Evolutionary conservation across 2,329 filamentous ascomycete species (phyloP).

Genomic region (Ceratocystis alfenasii): DNA sequence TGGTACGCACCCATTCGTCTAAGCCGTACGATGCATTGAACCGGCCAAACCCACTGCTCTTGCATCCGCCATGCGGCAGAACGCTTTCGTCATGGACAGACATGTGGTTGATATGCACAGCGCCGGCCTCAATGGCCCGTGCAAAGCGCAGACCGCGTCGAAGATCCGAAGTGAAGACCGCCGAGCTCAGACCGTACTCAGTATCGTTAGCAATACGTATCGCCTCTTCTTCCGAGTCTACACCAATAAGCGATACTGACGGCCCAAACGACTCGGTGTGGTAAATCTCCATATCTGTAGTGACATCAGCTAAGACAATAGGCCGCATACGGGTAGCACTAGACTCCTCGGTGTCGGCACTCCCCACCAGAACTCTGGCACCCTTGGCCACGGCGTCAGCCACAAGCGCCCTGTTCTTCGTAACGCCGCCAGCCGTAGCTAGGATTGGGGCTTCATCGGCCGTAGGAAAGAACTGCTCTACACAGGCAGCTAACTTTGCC

Average conservation of each 20-base stretch:
- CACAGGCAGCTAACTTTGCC: constrained; percentile 32
- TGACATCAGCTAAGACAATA: constrained; percentile 54
- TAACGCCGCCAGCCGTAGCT: constrained; percentile 53
- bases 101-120: constrained; percentile 56
- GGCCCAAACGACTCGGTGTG: constrained; percentile 68
- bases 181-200: constrained; percentile 60
- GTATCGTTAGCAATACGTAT: constrained; percentile 67
- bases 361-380: constrained; percentile 39
- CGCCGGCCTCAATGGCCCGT: constrained; percentile 51
- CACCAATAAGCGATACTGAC: constrained; percentile 52
- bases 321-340: constrained; percentile 42
- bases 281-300: constrained; percentile 58
- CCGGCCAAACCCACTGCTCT: constrained; percentile 51
- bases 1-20: constrained; percentile 51
- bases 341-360: constrained; percentile 28
- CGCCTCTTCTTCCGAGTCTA: constrained; percentile 60
- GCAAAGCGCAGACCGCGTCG: constrained; percentile 47
- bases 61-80: constrained; percentile 54
- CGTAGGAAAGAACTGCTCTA: constrained; percentile 37
- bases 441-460: constrained; percentile 55
- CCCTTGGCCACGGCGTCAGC: constrained; percentile 57
- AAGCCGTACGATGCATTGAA: constrained; percentile 45
- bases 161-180: constrained; percentile 63
- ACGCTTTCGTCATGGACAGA: constrained; percentile 52
- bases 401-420: constrained; percentile 55